Base-by-base conservation (phyloP, 306 rosid species). In the Albizia julibrissin region DNA sequence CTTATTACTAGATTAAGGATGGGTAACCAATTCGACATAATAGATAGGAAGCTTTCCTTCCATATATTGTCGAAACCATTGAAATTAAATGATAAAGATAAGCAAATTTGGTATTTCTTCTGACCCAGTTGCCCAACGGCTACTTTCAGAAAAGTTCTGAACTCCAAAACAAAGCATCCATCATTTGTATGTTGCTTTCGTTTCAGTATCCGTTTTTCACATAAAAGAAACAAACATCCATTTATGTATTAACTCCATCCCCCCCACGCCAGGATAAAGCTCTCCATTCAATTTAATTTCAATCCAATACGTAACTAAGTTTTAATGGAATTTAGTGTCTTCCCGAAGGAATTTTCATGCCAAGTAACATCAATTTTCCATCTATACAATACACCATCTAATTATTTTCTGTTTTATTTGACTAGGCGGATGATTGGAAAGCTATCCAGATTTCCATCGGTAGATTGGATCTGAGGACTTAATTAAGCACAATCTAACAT, bases 131-230 rank as follows among this genome's bases (percentile, higher is more conserved):
- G 65, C 40, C 31, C 4, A 50, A 72, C 66, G 31, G 42, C 64
- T 64, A 50, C 64, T n/a, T 49, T 64, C 42, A 47, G 52, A 64
- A 62, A n/a, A 29, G 27, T 43, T 56, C 16, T 64, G 52, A 72
- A 37, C 26, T 33, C 68, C 37, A 68, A 19, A 33, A 16, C 26
- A 9, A 69, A 29, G 62, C 64, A 72, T 22, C 27, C 62, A 9
- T 47, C 4, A 47, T 1, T 76, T 66, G n/a, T n/a, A n/a, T n/a
- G 27, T 27, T 75, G 50, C 16, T 74, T 44, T 37, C 24, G 5
- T 33, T 75, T 67, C 34, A 58, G 26, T 58, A 22, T 73, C 87
- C 44, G 12, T 1, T 13, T 80, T 75, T 75, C n/a, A 70, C 71
- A n/a, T 7, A n/a, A 27, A 50, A 37, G 40, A 74, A 18, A 1